A percentile compares a stretch with the other conserved stretches of the same genome.
Conservation (phyloP, 2,329 filamentous ascomycete genomes). For the Fusarium setosum region DNA sequence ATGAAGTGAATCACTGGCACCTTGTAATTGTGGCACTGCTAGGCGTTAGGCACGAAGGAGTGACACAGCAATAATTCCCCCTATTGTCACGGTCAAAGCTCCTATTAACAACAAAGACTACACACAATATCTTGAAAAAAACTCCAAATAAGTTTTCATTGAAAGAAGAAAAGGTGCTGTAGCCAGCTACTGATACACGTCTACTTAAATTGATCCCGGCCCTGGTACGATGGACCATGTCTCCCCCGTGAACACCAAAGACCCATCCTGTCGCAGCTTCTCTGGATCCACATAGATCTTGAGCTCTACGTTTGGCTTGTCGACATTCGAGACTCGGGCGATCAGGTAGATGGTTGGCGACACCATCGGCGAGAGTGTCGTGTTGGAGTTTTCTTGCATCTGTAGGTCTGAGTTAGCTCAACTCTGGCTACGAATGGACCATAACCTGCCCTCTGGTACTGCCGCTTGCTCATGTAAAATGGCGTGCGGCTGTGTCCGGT, state of each 20-base stretch:
- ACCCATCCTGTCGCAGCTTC: slow-evolving; percentile 29
- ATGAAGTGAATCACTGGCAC: no score
- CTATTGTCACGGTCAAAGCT: no score
- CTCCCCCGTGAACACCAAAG: slow-evolving; percentile 37
- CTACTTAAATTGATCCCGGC: neutral
- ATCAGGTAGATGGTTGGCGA: slow-evolving; percentile 51
- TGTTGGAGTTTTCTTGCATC: slow-evolving; percentile 35
- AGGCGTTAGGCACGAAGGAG: no score
- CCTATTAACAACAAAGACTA: no score
- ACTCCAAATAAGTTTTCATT: neutral
- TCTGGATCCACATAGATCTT: slow-evolving; percentile 54
- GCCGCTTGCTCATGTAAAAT: slow-evolving; percentile 60
- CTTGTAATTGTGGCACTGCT: no score
- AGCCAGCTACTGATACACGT: neutral
- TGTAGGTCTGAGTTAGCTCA: slow-evolving; percentile 13
- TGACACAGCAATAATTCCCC: no score
- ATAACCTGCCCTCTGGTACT: slow-evolving; percentile 54
- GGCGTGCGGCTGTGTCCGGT: slow-evolving; percentile 49
- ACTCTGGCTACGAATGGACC: neutral
- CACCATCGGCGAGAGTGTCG: neutral
- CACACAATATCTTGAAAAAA: neutral
- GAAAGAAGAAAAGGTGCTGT: neutral
- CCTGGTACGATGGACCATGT: slow-evolving; percentile 27
- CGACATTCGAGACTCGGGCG: slow-evolving; percentile 54
- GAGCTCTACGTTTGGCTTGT: slow-evolving; percentile 43